Evolutionary conservation across 1,139 yeast genomes (phyloP).

Genomic region (Yamadazyma songkhlaensis): DNA sequence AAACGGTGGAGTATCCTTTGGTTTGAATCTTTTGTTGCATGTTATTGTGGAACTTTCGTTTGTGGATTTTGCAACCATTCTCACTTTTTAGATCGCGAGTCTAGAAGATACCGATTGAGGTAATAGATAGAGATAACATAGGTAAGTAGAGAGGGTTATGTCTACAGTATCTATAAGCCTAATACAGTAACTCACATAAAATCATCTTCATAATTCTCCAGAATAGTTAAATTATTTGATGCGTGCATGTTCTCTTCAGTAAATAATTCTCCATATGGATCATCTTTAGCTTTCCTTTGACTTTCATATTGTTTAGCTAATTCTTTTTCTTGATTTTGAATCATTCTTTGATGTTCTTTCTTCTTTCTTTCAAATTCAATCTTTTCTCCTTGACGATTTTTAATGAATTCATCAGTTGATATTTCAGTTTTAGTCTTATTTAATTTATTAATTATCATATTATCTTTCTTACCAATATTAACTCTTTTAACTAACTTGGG

Average conservation of each 20-base stretch:
- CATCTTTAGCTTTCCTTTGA: slow-evolving; percentile 32
- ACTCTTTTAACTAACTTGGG: slow-evolving; percentile 52
- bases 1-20: no score
- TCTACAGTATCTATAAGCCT: no score
- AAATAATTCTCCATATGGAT: slow-evolving; percentile 60
- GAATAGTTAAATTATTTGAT: slow-evolving; percentile 51
- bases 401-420: slow-evolving; percentile 49
- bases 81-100: no score
- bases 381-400: slow-evolving; percentile 40
- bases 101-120: no score
- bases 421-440: slow-evolving; percentile 58
- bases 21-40: no score
- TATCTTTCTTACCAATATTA: slow-evolving; percentile 57
- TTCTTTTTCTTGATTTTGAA: slow-evolving; percentile 24
- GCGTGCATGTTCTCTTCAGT: slow-evolving; percentile 46
- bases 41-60: no score
- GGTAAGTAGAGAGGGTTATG: no score
- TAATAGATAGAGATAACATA: no score
- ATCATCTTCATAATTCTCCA: slow-evolving; percentile 68
- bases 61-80: no score
- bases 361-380: slow-evolving; percentile 33
- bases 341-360: slow-evolving; percentile 29
- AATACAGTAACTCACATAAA: no score
- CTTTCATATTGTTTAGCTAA: slow-evolving; percentile 21
- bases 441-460: slow-evolving; percentile 60